Conservation (phyloP, 192 early-diverging fungal species). For the Podila minutissima region DNA sequence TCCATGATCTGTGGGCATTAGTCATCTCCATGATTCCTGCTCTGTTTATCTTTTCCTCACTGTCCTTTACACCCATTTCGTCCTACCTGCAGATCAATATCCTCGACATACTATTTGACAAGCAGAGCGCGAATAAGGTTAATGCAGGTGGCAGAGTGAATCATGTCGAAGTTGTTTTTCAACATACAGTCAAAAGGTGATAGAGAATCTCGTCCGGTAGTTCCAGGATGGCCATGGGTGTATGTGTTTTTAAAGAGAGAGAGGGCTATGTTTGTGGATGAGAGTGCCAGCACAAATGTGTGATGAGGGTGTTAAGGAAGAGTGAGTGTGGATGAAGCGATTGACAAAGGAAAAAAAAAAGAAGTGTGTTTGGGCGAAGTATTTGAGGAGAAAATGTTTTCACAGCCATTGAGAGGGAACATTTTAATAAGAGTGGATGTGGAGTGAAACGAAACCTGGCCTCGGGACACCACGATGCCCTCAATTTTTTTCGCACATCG, state of each 20-base stretch:
- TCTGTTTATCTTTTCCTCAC: neutral
- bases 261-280: neutral
- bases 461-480: no score
- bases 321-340: neutral
- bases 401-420: neutral
- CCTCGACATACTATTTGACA: slow-evolving; percentile 20
- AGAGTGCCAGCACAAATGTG: neutral
- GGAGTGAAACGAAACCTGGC: no score
- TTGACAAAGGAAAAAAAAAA: neutral
- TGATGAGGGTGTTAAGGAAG: neutral
- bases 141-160: neutral
- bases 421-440: no score
- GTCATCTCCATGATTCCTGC: no score
- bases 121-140: no score
- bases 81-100: slow-evolving; percentile 34
- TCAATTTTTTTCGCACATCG: no score
- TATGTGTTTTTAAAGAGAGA: neutral
- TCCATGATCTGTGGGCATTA: neutral
- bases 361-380: neutral
- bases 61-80: neutral
- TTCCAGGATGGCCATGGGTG: slow-evolving; percentile 11
- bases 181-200: slow-evolving; percentile 29
- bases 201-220: slow-evolving; percentile 35
- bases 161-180: neutral
- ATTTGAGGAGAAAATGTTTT: neutral